Percentiles rank a stretch among this genome's conserved stretches.
phyloP scores from a whole-genome alignment of 1,284 basidiomycete genomes.

The Anthracocystis panici-leucophaei region DNA sequence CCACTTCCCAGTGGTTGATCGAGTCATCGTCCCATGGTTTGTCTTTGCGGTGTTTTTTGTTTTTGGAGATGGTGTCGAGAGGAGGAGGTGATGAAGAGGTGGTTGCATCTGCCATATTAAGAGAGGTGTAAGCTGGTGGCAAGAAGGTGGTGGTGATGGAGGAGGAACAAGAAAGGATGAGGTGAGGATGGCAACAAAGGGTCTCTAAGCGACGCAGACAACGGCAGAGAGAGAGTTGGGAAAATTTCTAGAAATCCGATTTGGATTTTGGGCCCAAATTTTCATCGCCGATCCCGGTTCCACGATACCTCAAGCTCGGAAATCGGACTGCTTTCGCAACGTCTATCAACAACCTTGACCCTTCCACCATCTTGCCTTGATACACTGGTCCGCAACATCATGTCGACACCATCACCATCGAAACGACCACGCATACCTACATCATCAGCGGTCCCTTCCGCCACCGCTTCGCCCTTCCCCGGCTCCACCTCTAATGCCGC shows the following conservation, averaged over 20 bases:
- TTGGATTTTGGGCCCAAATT: conserved; percentile 10
- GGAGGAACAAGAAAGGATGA: neutral
- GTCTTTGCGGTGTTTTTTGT: conserved; percentile 68
- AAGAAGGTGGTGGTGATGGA: neutral
- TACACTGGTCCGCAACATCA: conserved; percentile 8
- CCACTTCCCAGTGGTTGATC: conserved; percentile 97
- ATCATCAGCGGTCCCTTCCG: conserved; percentile 15
- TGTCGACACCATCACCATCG: conserved; percentile 37
- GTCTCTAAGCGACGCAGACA: neutral
- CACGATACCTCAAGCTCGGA: neutral
- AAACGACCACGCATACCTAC: conserved; percentile 34
- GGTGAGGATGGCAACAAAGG: conserved; percentile 1
- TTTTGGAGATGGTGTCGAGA: conserved; percentile 46
- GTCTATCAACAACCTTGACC: conserved; percentile 12
- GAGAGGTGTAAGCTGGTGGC: neutral
- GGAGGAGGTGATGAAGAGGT: conserved; percentile 18
- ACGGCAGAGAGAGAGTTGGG: neutral
- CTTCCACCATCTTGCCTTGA: neutral
- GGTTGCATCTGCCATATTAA: conserved; percentile 14
- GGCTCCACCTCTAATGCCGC: neutral
- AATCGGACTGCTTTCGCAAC: neutral
- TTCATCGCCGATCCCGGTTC: conserved; percentile 32
- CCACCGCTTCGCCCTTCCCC: conserved; percentile 34
- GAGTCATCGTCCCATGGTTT: conserved; percentile 93
- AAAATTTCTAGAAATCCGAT: conserved; percentile 40